Conservation (phyloP, 1,139 yeast species). For the Blastobotrys capitulatus region DNA sequence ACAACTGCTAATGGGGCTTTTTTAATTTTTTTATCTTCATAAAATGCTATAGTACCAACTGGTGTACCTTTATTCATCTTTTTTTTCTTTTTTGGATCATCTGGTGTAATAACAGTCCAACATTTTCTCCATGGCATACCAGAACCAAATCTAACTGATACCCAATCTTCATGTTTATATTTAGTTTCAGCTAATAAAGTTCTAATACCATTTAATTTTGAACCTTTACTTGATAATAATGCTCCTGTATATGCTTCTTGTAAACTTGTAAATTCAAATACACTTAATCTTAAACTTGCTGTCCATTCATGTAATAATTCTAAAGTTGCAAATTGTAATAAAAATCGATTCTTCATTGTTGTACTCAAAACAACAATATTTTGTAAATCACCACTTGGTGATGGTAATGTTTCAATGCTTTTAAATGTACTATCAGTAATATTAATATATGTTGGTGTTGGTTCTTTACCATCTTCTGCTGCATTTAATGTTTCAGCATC, state of each 20-base stretch:
- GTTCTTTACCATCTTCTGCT: conserved; percentile 34
- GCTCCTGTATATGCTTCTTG: conserved; percentile 98
- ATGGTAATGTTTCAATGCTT: conserved; percentile 57
- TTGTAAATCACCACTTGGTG: conserved; percentile 57
- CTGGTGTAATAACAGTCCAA: conserved; percentile 86
- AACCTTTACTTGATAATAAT: conserved; percentile 78
- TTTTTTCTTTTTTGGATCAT: conserved; percentile 39
- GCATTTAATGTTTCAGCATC: conserved; percentile 71
- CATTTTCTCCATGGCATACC: conserved; percentile 99
- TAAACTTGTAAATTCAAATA: conserved; percentile 70
- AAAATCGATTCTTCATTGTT: conserved; percentile 79
- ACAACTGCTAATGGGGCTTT: conserved; percentile 78
- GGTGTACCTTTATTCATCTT: conserved; percentile 29
- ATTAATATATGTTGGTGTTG: conserved; percentile 78
- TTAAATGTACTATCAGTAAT: conserved; percentile 87
- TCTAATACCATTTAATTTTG: conserved; percentile 77
- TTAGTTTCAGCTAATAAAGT: conserved; percentile 80
- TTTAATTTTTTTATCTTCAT: conserved; percentile 44
- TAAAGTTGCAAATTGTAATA: conserved; percentile 60
- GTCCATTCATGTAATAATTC: conserved; percentile 54
- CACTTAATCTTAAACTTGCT: conserved; percentile 71
- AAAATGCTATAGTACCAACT: conserved; percentile 37
- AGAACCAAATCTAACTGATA: conserved; percentile 85
- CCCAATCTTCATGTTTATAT: conserved; percentile 91
- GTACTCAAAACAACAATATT: conserved; percentile 86